A percentile compares a stretch with the other conserved stretches of the same genome.
These are phyloP conservation scores for Pseudotulostoma volvatum DNA, from an alignment of 495 filamentous ascomycete genomes.

Conservation along the genomic window DNA sequence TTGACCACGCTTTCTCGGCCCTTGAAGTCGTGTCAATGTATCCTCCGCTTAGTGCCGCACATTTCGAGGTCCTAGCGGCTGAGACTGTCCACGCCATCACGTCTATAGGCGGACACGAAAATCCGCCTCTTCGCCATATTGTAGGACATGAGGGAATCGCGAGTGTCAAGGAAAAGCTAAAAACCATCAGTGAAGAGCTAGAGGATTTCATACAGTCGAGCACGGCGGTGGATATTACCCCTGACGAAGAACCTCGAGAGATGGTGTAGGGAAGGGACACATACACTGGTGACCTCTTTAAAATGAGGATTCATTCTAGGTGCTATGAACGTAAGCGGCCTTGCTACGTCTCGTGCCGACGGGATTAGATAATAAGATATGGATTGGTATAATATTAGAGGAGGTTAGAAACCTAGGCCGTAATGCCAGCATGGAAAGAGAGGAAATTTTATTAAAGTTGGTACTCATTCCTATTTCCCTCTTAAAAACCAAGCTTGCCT, in stretches of 20 bases:
- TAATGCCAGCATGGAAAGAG: too few relatives aligned
- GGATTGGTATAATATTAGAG: too few relatives aligned
- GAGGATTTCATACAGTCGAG: conserved; percentile 92
- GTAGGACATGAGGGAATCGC: conserved; percentile 81
- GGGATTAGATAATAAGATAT: too few relatives aligned
- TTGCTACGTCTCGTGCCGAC: too few relatives aligned
- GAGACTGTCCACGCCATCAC: conserved; percentile 88
- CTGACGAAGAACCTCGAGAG: conserved; percentile 20
- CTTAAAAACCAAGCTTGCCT: conserved; percentile 29
- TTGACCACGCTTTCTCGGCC: conserved; percentile 23
- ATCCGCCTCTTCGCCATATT: conserved; percentile 86
- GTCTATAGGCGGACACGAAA: conserved; percentile 86
- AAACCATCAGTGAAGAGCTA: conserved; percentile 87
- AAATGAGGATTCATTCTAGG: too few relatives aligned
- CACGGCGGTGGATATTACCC: conserved; percentile 59
- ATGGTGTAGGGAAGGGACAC: conserved; percentile 6
- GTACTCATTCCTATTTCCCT: too few relatives aligned
- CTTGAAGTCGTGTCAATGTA: conserved; percentile 52
- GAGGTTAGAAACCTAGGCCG: too few relatives aligned
- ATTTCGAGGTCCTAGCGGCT: conserved; percentile 52
- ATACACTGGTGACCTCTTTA: too few relatives aligned
- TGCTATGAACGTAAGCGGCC: too few relatives aligned
- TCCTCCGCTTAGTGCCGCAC: conserved; percentile 44
- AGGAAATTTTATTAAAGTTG: too few relatives aligned
- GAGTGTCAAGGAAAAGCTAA: conserved; percentile 87